Base-by-base conservation (phyloP, 495 filamentous ascomycete species). In the Penicillium fimorum region DNA sequence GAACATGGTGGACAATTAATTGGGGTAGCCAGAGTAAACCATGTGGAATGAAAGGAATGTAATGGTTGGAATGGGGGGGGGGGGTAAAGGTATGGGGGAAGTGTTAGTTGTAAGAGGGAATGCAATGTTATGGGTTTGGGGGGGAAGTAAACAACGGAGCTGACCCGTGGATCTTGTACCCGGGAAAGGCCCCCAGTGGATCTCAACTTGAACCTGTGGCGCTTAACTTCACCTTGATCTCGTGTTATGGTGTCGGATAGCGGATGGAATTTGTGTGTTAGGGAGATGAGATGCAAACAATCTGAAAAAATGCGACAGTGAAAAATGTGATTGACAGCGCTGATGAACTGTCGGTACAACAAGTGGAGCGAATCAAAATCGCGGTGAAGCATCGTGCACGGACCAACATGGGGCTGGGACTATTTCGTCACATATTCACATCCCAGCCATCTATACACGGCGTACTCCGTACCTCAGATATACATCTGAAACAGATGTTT, bases 1-100 rank as follows among this genome's bases (percentile, higher is more conserved):
- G 56, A 76, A 74, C 76, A 78, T 76, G 64, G 59, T 71, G 67
- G 70, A 69, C 71, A 68, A 63, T 63, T 55, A 69, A 57, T 68
- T 47, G 50, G 40, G 43, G 56, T 59, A 59, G 52, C 62, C 57
- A 57, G 49, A 58, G 60, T 47, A 50, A 56, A 69, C 62, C 73
- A 76, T 73, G 66, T 67, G 71, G 64, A 52, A 63, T 50, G 35
- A 42, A 42, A 60, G 56, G 63, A 68, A 63, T 65, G 64, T 60
- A 59, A 40, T 7, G 35, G n/a, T 50, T 24, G 15, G 40, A 55
- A 54, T 38, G 35, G 38, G 33, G 32, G 44, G 35, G 38, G 33
- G 32, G 44, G 42, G 45, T 27, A 27, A 50, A 42, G 25, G 25
- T 35, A 20, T 38, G n/a, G 40, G 40, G 32, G 44, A 20, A 47